Conservation (phyloP, 768 basidiomycete species). For the Serpula lacrymans region DNA sequence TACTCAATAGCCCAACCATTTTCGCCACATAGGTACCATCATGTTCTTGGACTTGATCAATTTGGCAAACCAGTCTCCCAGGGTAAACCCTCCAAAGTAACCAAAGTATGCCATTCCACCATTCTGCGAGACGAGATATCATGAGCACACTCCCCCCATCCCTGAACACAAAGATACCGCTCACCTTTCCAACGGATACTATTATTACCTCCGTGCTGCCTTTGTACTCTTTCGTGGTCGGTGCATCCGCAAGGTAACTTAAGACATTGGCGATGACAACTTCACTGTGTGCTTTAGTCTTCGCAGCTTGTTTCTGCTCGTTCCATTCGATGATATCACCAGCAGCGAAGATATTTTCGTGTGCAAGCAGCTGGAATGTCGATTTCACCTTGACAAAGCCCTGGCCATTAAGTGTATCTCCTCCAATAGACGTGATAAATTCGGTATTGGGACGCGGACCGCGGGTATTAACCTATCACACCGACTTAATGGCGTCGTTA, state of each 20-base stretch:
- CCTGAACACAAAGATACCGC: conserved; percentile 5
- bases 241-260: conserved; percentile 35
- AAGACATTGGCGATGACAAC: conserved; percentile 51
- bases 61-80: conserved; percentile 42
- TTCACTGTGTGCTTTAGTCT: conserved; percentile 40
- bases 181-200: conserved; percentile 52
- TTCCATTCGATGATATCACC: conserved; percentile 64
- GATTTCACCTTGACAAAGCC: conserved; percentile 50
- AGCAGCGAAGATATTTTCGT: conserved; percentile 57
- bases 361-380: conserved; percentile 51
- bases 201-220: conserved; percentile 52
- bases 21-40: conserved; percentile 23
- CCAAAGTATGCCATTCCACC: conserved; percentile 38
- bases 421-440: conserved; percentile 46
- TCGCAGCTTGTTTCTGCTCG: conserved; percentile 60
- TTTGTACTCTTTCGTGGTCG: conserved; percentile 40
- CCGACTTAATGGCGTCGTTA: background rate
- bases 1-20: conserved; percentile 23
- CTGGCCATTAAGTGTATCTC: conserved; percentile 28
- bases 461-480: conserved; percentile 22
- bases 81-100: conserved; percentile 40
- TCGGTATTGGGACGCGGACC: conserved; percentile 48
- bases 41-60: conserved; percentile 37
- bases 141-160: conserved; percentile 5
- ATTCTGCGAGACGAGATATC: conserved; percentile 24